Evolutionary conservation across 768 basidiomycete species (phyloP), one percentile per base, ranked within the genome.

Genomic region (Hygrophorus russula): DNA sequence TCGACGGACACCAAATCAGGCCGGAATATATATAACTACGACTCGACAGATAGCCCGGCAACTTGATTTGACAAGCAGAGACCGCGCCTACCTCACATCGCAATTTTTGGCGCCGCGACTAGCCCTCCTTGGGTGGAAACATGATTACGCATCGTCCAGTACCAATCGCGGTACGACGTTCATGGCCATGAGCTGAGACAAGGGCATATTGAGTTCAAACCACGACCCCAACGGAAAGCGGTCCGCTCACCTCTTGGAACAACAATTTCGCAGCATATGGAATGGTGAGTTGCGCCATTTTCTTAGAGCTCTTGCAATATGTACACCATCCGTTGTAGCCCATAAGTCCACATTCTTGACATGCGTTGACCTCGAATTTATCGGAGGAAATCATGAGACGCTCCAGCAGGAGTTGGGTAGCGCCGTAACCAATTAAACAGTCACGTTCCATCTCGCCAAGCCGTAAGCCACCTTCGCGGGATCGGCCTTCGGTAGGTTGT

Each of bases 381-480:
- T 99, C 96, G 17, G 92, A 96, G 5, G 94, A 98, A 48, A 98
- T 93, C 96, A 99, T 99, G 12, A 99, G 73, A 18, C 96, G 85
- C 63, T 99, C 96, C 2, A 99, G 78, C 28, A 99, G 68, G 36
- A 99, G 73, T 55, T 98, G 94, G 0, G 93, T 94, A 8, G 96
- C 96, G n/a, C 96, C 96, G 54, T 99, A 89, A 32, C 94, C 96
- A 55, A 97, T 94, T 33, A 97, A 69, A 60, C 96, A 99, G 64
- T 99, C 96, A 36, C 96, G 82, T 58, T 99, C 96, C 96, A 99
- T 99, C 66, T 99, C 96, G 39, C 96, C 96, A 12, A 99, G 70
- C 36, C 96, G 88, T 50, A 99, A 65, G 47, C 96, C 96, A 58
- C 96, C 96, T 63, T 98, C 96, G 41, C 96, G 81, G 43, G 92